Evolutionary conservation across 2,329 filamentous ascomycete genomes (phyloP).

Genomic region (Purpureocillium takamizusanense): DNA sequence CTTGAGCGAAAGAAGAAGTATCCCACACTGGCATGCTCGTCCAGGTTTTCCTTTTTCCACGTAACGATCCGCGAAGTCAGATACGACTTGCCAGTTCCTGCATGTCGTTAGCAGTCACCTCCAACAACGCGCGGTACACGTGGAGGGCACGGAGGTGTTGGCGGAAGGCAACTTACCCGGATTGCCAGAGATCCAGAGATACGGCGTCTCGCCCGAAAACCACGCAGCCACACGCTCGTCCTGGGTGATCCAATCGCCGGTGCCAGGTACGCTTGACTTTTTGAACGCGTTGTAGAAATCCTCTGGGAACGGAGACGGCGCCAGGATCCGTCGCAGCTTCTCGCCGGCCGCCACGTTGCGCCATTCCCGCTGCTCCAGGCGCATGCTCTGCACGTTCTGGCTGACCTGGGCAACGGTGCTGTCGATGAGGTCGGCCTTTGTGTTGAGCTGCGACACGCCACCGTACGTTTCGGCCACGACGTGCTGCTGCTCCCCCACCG

Average conservation of each 20-base stretch:
- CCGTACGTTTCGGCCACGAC: slow-evolving; percentile 35
- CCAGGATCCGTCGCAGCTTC: slow-evolving; percentile 27
- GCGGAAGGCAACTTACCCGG: too few species aligned
- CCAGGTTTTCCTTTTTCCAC: slow-evolving; percentile 18
- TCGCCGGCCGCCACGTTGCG: slow-evolving; percentile 23
- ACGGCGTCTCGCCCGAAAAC: slow-evolving; percentile 25
- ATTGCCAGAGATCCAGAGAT: slow-evolving; percentile 35
- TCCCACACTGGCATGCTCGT: slow-evolving; percentile 23
- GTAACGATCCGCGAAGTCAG: slow-evolving; percentile 33
- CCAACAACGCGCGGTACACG: too few species aligned
- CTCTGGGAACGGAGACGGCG: slow-evolving; percentile 31
- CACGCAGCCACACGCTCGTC: slow-evolving; percentile 30
- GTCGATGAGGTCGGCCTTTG: slow-evolving; percentile 25
- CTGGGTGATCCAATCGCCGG: slow-evolving; percentile 35
- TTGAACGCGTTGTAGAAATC: slow-evolving; percentile 32
- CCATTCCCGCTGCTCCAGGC: slow-evolving; percentile 23
- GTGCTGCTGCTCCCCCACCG: slow-evolving; percentile 29
- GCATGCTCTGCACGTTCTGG: slow-evolving; percentile 22
- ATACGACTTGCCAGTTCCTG: slow-evolving; percentile 36
- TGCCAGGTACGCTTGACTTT: slow-evolving; percentile 28
- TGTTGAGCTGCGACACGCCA: slow-evolving; percentile 23
- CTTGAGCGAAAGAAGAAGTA: slow-evolving; percentile 42
- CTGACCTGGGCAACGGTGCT: slow-evolving; percentile 24
- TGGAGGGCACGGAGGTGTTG: too few species aligned
- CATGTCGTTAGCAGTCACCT: too few species aligned